phyloP scores from a whole-genome alignment of 495 filamentous ascomycete genomes.

The Aspergillus taichungensis region DNA sequence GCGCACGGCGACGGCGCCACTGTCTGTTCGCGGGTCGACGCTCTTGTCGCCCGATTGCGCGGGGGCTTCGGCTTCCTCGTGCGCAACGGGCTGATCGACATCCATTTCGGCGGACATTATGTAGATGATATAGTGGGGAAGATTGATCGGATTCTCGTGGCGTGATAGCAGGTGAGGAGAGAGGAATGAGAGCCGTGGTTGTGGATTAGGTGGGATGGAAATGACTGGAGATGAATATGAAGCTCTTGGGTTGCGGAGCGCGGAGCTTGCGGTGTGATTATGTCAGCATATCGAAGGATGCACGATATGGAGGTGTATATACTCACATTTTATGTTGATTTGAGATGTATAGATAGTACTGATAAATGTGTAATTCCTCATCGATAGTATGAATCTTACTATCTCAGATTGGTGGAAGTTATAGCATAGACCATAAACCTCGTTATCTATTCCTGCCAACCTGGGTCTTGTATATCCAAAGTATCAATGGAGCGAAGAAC shows the following conservation, averaged over 20 bases:
- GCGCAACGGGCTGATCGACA: constrained; percentile 51
- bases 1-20: constrained; percentile 83
- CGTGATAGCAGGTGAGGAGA: neutral
- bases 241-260: neutral
- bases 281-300: neutral
- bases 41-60: constrained; percentile 46
- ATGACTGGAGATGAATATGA: neutral
- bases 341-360: neutral
- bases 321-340: neutral
- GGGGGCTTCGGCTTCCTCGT: constrained; percentile 35
- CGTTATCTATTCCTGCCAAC: no score
- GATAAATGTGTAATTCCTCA: neutral
- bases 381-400: no score
- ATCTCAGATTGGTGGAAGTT: no score
- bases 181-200: neutral
- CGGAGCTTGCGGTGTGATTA: constrained; percentile 12
- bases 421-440: no score
- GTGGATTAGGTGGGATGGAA: neutral
- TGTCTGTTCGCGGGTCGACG: constrained; percentile 61
- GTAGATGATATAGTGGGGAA: constrained; percentile 4
- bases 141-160: neutral
- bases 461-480: no score
- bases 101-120: constrained; percentile 76
- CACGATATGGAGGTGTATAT: no score
- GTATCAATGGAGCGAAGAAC: no score